These are phyloP conservation scores for Acanthamoeba quina DNA, from an alignment of 208 protist species.

Conservation along the genomic window DNA sequence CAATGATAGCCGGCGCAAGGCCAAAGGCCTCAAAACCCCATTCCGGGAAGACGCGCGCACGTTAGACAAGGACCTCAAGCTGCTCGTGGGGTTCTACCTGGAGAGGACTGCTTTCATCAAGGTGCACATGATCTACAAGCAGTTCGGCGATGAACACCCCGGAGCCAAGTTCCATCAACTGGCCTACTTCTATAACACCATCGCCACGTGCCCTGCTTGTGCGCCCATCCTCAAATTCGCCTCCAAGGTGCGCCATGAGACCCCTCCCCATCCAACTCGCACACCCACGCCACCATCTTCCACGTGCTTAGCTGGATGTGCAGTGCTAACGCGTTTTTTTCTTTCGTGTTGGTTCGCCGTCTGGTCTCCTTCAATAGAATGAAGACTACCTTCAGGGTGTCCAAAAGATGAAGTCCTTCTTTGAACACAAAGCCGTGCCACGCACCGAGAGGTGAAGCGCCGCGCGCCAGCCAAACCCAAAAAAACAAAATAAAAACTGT, in stretches of 20 bases:
- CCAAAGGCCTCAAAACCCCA: neutral
- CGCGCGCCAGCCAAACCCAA: too few relatives aligned
- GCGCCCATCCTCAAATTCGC: slow-evolving; percentile 28
- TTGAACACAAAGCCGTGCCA: neutral
- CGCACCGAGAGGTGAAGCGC: too few relatives aligned
- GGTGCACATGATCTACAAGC: slow-evolving; percentile 58
- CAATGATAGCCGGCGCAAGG: neutral
- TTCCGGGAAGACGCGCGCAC: neutral
- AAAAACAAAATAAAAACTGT: too few relatives aligned
- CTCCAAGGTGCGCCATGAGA: neutral
- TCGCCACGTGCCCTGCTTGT: neutral
- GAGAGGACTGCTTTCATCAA: neutral
- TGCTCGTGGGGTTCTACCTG: neutral
- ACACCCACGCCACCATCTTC: neutral
- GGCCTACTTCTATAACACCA: slow-evolving; percentile 38
- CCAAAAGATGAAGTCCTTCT: neutral
- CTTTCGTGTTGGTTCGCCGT: too few relatives aligned
- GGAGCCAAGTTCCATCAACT: slow-evolving; percentile 48
- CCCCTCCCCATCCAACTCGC: neutral
- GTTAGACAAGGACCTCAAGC: slow-evolving; percentile 8
- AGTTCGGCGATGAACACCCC: slow-evolving; percentile 10
- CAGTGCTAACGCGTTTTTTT: too few relatives aligned
- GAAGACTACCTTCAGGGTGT: slow-evolving; percentile 1
- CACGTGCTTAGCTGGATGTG: too few relatives aligned
- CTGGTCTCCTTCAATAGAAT: neutral